phyloP scores from a whole-genome alignment of 441 rosid species.

The Gossypium gossypioides region DNA sequence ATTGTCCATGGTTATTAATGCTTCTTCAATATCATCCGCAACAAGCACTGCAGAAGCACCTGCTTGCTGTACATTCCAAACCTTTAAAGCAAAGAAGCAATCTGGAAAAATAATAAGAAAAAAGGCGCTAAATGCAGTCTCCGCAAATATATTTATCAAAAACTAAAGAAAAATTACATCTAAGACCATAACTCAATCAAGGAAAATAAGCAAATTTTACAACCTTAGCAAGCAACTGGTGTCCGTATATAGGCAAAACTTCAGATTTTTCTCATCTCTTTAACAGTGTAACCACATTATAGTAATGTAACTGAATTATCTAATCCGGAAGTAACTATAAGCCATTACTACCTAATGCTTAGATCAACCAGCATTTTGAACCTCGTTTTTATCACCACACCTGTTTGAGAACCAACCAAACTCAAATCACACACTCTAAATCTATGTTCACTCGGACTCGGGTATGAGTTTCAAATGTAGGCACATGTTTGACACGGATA shows the following conservation, averaged over 20 bases:
- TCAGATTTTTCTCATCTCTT: not conserved
- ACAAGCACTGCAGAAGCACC: constrained; percentile 3
- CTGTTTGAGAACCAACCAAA: not conserved
- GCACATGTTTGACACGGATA: too few relatives aligned
- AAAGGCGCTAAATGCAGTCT: not conserved
- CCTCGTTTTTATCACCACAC: too few relatives aligned
- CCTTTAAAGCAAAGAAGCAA: not conserved
- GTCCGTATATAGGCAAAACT: not conserved
- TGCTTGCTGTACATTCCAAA: not conserved
- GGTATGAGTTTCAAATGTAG: too few relatives aligned
- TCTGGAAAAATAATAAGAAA: constrained; percentile 29
- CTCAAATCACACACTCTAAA: not conserved
- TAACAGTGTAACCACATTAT: not conserved
- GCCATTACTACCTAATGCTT: not conserved
- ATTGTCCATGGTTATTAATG: not conserved
- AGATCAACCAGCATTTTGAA: not conserved
- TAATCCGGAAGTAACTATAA: not conserved
- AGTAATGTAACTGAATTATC: not conserved
- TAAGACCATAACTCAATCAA: not conserved
- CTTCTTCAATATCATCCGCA: not conserved
- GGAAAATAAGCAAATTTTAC: not conserved
- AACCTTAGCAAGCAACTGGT: not conserved
- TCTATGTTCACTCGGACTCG: not conserved
- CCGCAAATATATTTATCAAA: not conserved
- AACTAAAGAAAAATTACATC: not conserved